Base-by-base conservation (phyloP, 345 rosid species). In the Lenwebbia sp. region DNA sequence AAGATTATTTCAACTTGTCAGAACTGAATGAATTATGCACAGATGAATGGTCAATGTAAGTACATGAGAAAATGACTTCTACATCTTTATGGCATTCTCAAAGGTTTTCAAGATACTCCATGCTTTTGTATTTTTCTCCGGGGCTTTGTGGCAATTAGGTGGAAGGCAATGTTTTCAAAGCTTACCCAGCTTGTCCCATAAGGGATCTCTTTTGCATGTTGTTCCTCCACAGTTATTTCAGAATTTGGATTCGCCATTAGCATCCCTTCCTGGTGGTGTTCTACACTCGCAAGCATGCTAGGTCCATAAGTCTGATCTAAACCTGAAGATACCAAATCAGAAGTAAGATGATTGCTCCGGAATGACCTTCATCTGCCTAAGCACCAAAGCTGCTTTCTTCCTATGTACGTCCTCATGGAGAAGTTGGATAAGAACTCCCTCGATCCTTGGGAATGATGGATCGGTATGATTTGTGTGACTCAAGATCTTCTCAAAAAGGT, bases 311-410 rank as follows among this genome's bases (percentile, higher is more conserved):
- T 70, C 81, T 70, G 78, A 70, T 70, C 26, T 10, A 21, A 23
- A 10, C 81, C 81, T 70, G 47, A 70, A 19, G 26, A 37, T 37
- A 70, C 47, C 55, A 65, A 55, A 58, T 93, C 88, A 93, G 89
- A 93, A 91, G 84, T 90, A 93, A n/a, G 93, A 93, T 23, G 94
- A 93, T 84, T 93, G 95, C 22, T 91, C 90, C 6, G 93, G 95
- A 57, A 93, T 85, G 86, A 90, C 21, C 9, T 86, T 58, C 93
- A 93, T 91, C 84, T 90, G 91, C 85, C 82, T 82, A 83, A 92
- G 93, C 86, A 90, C 92, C 54, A 90, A 83, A 50, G 92, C 94
- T 50, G 87, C 92, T 85, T 90, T 90, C 88, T 91, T 93, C 87
- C 56, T 90, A 19, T 90, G 90, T 57, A 81, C 76, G 52, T 90